Base-by-base conservation (phyloP, 345 rosid genomes). In the Euclidium syriacum region DNA sequence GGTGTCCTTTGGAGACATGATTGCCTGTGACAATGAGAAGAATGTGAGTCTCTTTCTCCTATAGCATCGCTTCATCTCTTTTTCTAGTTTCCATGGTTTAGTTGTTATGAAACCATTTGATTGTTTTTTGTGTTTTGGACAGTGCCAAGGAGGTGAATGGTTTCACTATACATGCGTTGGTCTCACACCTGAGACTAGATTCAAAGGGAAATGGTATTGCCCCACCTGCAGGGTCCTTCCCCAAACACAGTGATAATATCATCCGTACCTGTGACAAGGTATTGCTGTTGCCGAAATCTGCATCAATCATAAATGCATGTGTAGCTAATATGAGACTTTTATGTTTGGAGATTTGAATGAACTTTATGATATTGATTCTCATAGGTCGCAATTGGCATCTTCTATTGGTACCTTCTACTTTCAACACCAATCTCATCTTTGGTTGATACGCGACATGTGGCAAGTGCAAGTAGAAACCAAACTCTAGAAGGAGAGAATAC, bases 131-230 rank as follows among this genome's bases (percentile, higher is more conserved):
- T 2, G 18, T 53, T 48, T 18, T 65, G 36, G 33, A 52, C 80
- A 90, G 99, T 94, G 99, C 76, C 90, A 84, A 75, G 99, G 99
- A 78, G 99, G 99, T 43, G 99, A 94, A 70, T 90, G 99, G 99
- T 94, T 94, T 80, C 99, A 90, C 55, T 94, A 94, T 58, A n/a
- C 89, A 1, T 94, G 99, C 23, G 99, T 94, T 38, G 99, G 99
- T 50, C 81, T 94, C 65, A 87, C 96, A 12, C 92, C 97, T 0
- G 97, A 94, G 79, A 94, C 96, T 30, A 80, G 99, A 77, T 94
- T 94, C 77, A 90, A 81, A 81, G 99, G 96, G 43, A 94, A 94
- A 70, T 94, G 99, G 99, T 94, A 83, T 62, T 94, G 99, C 75
- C 97, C 97, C 24, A 90, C 99, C 43, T 94, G 99, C 79, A 86